Evolutionary conservation across 2,329 filamentous ascomycete species (phyloP).

Genomic region (Fusarium devonianum): DNA sequence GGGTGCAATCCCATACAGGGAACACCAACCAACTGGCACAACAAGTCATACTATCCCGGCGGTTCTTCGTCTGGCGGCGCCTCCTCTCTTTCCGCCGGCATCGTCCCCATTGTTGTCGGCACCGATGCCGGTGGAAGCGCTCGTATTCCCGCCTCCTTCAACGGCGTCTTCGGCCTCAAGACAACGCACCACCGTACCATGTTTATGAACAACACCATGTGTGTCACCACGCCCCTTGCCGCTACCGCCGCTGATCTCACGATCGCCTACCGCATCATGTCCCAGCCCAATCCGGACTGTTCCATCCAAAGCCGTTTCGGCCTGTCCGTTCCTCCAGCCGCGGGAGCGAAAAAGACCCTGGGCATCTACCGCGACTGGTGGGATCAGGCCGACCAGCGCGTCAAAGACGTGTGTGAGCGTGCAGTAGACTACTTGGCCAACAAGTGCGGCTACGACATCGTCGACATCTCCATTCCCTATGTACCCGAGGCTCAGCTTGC

Average conservation of each 20-base stretch:
- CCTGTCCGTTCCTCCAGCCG: slow-evolving; percentile 56
- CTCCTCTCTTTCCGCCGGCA: slow-evolving; percentile 72
- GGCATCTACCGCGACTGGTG: slow-evolving; percentile 70
- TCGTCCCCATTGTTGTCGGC: slow-evolving; percentile 78
- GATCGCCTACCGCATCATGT: slow-evolving; percentile 82
- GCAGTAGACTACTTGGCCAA: slow-evolving; percentile 66
- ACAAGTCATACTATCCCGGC: slow-evolving; percentile 78
- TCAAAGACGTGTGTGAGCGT: slow-evolving; percentile 67
- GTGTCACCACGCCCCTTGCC: slow-evolving; percentile 77
- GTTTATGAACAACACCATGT: slow-evolving; percentile 60
- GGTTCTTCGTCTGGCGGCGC: slow-evolving; percentile 81
- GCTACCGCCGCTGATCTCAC: slow-evolving; percentile 79
- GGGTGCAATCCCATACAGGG: slow-evolving; percentile 80
- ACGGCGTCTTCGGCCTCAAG: slow-evolving; percentile 84
- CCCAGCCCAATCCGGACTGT: slow-evolving; percentile 72
- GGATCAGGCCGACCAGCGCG: slow-evolving; percentile 62
- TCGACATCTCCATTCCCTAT: slow-evolving; percentile 71
- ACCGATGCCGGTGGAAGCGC: slow-evolving; percentile 80
- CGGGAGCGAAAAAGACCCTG: slow-evolving; percentile 64
- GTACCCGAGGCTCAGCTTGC: slow-evolving; percentile 76
- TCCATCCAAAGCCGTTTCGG: slow-evolving; percentile 69
- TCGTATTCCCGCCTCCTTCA: slow-evolving; percentile 77
- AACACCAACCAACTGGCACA: slow-evolving; percentile 80
- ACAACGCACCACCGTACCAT: slow-evolving; percentile 75
- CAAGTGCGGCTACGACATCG: slow-evolving; percentile 56